These are phyloP conservation scores for Calycina marina DNA, from an alignment of 2,329 filamentous ascomycete genomes.

Conservation along the genomic window DNA sequence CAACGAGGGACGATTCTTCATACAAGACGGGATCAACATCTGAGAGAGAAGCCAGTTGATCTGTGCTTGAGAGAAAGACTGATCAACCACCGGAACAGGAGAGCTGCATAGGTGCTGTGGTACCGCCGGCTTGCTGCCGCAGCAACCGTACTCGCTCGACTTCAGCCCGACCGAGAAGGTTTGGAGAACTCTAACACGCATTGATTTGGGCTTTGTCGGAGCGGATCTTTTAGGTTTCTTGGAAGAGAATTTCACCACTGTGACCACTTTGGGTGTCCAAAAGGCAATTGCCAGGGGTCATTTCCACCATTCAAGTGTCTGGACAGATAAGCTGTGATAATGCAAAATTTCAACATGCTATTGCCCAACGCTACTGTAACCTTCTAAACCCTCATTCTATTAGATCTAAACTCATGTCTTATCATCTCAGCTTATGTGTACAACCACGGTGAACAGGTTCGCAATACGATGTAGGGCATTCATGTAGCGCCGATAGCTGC, in stretches of 20 bases:
- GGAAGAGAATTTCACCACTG: slow-evolving; percentile 4
- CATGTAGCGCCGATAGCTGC: slow-evolving; percentile 5
- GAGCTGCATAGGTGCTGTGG: slow-evolving; percentile 4
- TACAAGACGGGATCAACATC: slow-evolving; percentile 6
- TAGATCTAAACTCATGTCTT: slow-evolving; percentile 3
- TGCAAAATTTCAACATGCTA: slow-evolving; percentile 6
- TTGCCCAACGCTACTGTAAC: slow-evolving; percentile 3
- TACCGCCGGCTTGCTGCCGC: slow-evolving; percentile 3
- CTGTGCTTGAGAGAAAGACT: slow-evolving; percentile 1
- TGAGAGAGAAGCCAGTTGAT: slow-evolving; percentile 1
- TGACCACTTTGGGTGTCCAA: slow-evolving; percentile 4
- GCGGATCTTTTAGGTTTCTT: slow-evolving; percentile 6
- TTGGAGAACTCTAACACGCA: slow-evolving; percentile 5
- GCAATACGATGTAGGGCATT: slow-evolving; percentile 5
- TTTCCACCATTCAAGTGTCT: slow-evolving; percentile 5
- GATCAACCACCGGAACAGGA: slow-evolving; percentile 3
- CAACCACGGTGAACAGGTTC: slow-evolving; percentile 2
- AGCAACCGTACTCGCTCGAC: slow-evolving; percentile 4
- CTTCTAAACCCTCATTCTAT: slow-evolving; percentile 6
- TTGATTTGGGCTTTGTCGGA: slow-evolving; percentile 4
- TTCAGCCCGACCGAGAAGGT: slow-evolving; percentile 1
- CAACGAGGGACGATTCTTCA: slow-evolving; percentile 6
- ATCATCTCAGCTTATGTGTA: not conserved
- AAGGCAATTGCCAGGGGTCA: slow-evolving; percentile 6
- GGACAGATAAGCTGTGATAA: slow-evolving; percentile 2